Percentiles rank a stretch among this genome's conserved stretches.
Conservation (phyloP, 257 asterid species). For the Ballota nigra region DNA sequence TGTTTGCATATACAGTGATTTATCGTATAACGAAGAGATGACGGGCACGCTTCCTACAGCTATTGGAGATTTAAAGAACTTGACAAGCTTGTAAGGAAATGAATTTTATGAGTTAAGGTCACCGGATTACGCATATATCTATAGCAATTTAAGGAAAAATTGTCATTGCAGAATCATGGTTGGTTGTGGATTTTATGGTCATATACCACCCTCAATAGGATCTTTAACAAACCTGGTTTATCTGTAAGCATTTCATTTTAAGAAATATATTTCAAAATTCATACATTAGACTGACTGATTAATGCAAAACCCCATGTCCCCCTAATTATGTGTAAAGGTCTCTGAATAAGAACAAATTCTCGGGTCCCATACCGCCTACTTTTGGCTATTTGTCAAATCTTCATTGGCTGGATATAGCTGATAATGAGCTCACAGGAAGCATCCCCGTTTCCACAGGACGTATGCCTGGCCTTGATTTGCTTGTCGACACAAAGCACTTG, state of each 20-base stretch:
- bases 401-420: slow-evolving; percentile 85
- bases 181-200: slow-evolving; percentile 81
- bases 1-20: slow-evolving; percentile 53
- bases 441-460: slow-evolving; percentile 74
- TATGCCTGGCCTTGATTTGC: slow-evolving; percentile 90
- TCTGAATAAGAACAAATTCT: slow-evolving; percentile 63
- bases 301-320: neutral
- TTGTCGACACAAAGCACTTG: slow-evolving; percentile 69
- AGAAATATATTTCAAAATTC: neutral
- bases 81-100: slow-evolving; percentile 72
- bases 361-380: slow-evolving; percentile 69
- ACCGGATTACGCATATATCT: neutral
- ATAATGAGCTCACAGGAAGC: slow-evolving; percentile 66
- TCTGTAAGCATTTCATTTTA: slow-evolving; percentile 55
- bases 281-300: neutral
- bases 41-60: slow-evolving; percentile 61
- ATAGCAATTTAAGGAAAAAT: neutral
- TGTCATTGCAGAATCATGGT: slow-evolving; percentile 53
- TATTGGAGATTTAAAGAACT: slow-evolving; percentile 58
- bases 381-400: slow-evolving; percentile 57
- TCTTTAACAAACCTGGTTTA: slow-evolving; percentile 48
- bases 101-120: neutral
- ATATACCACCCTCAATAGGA: slow-evolving; percentile 71
- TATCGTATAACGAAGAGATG: slow-evolving; percentile 69
- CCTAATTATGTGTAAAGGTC: slow-evolving; percentile 39